Evolutionary conservation across 2,329 filamentous ascomycete species (phyloP).

Genomic region (Fusarium algeriense): DNA sequence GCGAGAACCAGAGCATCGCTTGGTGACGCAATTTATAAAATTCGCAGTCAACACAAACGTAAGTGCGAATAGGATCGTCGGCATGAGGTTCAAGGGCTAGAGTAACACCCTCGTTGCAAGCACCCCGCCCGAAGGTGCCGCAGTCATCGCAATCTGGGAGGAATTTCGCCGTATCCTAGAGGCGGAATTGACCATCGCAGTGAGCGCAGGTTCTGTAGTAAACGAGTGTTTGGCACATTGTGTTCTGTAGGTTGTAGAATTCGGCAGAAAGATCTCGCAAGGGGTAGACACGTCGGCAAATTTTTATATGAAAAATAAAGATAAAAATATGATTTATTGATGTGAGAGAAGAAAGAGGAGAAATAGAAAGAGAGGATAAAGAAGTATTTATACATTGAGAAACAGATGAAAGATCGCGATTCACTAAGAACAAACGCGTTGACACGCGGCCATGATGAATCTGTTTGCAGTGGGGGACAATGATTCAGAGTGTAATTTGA

Average conservation of each 20-base stretch:
- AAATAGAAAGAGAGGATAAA: background rate
- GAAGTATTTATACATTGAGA: conserved; percentile 6
- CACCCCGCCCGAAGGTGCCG: conserved; percentile 30
- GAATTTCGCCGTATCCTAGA: conserved; percentile 37
- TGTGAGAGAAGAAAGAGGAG: background rate
- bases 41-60: conserved; percentile 29
- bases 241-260: background rate
- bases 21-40: conserved; percentile 11
- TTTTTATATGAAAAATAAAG: background rate
- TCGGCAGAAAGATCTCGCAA: background rate
- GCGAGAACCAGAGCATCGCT: conserved; percentile 24
- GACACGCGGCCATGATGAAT: background rate
- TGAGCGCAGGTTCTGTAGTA: conserved; percentile 37
- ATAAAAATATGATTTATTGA: background rate
- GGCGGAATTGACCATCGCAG: conserved; percentile 28
- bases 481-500: background rate
- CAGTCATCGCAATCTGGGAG: conserved; percentile 40
- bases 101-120: conserved; percentile 34
- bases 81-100: conserved; percentile 28
- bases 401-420: background rate
- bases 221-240: conserved; percentile 38
- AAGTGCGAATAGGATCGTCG: conserved; percentile 23
- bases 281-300: background rate
- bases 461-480: background rate
- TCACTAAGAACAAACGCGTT: conserved; percentile 1